phyloP scores from a whole-genome alignment of 495 filamentous ascomycete species.

The Penicillium nucicola region DNA sequence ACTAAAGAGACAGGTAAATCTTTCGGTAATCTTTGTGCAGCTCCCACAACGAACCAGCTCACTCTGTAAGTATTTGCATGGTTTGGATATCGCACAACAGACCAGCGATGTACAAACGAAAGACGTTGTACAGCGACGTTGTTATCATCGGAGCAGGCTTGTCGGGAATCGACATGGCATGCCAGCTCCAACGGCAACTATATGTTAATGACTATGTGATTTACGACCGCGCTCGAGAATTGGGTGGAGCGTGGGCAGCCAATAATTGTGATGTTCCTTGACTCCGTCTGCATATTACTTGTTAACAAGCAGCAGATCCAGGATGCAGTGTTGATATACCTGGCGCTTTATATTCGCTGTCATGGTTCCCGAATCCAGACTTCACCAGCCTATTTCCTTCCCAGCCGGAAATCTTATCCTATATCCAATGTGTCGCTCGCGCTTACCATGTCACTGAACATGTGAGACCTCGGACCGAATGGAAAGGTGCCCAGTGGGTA shows the following conservation, averaged over 20 bases:
- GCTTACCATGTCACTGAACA: conserved; percentile 1
- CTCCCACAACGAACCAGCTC: too few species aligned
- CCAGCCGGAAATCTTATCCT: conserved; percentile 11
- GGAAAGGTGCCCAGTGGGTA: conserved; percentile 8
- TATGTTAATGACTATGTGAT: conserved; percentile 21
- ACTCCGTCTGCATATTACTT: not conserved
- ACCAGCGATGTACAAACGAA: not conserved
- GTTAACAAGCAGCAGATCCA: conserved; percentile 15
- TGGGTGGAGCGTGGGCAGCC: conserved; percentile 28
- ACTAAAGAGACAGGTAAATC: too few species aligned
- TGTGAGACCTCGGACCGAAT: conserved; percentile 3
- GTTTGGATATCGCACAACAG: not conserved
- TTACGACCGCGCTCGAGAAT: conserved; percentile 19
- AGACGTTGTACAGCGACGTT: conserved; percentile 9
- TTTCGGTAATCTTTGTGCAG: too few species aligned
- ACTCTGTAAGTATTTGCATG: too few species aligned
- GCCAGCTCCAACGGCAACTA: conserved; percentile 17
- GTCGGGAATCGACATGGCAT: conserved; percentile 26
- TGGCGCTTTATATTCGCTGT: conserved; percentile 23
- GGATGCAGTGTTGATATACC: conserved; percentile 29
- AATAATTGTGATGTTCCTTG: conserved; percentile 18
- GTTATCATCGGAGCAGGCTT: conserved; percentile 29
- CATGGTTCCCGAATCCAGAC: conserved; percentile 24
- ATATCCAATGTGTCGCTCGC: conserved; percentile 1
- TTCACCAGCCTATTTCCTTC: conserved; percentile 22